phyloP scores from a whole-genome alignment of 2,329 filamentous ascomycete genomes.

The Stagonosporopsis rhizophila region DNA sequence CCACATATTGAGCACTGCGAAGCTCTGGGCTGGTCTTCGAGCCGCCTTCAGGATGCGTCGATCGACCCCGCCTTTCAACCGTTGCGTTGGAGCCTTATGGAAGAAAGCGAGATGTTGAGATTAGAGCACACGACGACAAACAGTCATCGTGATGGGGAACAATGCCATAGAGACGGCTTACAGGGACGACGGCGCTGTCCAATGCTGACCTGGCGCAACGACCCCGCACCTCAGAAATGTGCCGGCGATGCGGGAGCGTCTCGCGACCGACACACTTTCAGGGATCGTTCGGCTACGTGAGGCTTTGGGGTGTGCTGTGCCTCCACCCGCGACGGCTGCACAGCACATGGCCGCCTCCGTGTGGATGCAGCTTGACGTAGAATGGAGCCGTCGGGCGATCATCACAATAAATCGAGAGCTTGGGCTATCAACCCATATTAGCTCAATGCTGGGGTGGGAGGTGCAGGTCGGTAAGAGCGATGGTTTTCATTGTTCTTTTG shows the following conservation, averaged over 20 bases:
- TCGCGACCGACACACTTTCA: slow-evolving; percentile 5
- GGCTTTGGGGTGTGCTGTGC: slow-evolving; percentile 1
- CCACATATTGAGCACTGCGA: slow-evolving; percentile 24
- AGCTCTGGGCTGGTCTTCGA: slow-evolving; percentile 17
- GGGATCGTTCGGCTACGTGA: slow-evolving; percentile 9
- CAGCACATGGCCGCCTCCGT: slow-evolving; percentile 3
- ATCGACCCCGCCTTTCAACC: slow-evolving; percentile 31
- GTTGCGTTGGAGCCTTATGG: slow-evolving; percentile 19
- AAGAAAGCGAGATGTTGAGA: not conserved
- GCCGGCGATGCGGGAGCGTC: not conserved
- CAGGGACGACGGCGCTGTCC: not conserved
- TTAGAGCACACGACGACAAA: slow-evolving; percentile 1
- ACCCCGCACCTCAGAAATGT: slow-evolving; percentile 24
- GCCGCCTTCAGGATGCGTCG: slow-evolving; percentile 18
- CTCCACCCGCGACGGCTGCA: slow-evolving; percentile 4
- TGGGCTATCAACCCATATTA: slow-evolving; percentile 1
- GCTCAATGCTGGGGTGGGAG: not conserved
- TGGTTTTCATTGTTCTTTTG: slow-evolving; percentile 7
- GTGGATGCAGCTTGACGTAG: slow-evolving; percentile 18
- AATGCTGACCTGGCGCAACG: slow-evolving; percentile 21
- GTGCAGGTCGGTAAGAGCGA: slow-evolving; percentile 2
- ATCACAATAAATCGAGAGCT: not conserved
- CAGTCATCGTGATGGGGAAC: not conserved
- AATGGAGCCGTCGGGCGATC: slow-evolving; percentile 3
- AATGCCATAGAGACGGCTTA: not conserved